phyloP scores from a whole-genome alignment of 208 protist species.

The Acanthamoeba sp. region DNA sequence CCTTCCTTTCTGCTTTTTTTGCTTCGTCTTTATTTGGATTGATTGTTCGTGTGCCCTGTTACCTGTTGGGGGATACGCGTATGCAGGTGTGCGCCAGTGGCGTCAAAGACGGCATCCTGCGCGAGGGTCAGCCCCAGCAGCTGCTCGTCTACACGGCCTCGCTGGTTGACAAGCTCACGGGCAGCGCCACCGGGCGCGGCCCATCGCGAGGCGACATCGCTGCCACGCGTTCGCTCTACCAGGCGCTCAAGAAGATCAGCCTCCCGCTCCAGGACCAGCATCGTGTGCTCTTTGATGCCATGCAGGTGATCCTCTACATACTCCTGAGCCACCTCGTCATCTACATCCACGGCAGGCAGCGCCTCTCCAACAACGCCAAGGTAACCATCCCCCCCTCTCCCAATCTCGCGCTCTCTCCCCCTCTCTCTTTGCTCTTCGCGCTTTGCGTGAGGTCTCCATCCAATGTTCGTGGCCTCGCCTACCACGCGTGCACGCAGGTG shows the following conservation, averaged over 20 bases:
- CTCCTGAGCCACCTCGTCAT: conserved; percentile 57
- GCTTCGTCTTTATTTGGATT: too few relatives aligned
- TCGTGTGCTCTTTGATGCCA: background rate
- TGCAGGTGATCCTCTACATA: conserved; percentile 25
- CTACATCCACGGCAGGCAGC: conserved; percentile 39
- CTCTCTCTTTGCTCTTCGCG: too few relatives aligned
- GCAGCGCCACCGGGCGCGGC: background rate
- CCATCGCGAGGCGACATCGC: background rate
- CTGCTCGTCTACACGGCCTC: background rate
- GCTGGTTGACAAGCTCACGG: background rate
- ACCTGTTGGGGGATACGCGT: background rate
- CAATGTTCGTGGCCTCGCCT: too few relatives aligned
- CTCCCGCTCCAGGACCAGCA: background rate
- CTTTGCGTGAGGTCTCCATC: too few relatives aligned
- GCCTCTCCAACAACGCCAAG: background rate
- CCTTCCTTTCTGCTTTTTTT: too few relatives aligned
- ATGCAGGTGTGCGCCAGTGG: background rate
- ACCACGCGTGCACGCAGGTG: background rate
- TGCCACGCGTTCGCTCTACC: background rate
- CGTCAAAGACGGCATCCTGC: background rate
- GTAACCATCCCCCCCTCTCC: too few relatives aligned
- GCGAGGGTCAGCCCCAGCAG: background rate
- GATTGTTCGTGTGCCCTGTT: background rate
- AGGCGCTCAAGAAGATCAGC: background rate
- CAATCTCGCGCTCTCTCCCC: too few relatives aligned